Conservation (phyloP, 2,329 filamentous ascomycete genomes). For the Xylogone sp. region DNA sequence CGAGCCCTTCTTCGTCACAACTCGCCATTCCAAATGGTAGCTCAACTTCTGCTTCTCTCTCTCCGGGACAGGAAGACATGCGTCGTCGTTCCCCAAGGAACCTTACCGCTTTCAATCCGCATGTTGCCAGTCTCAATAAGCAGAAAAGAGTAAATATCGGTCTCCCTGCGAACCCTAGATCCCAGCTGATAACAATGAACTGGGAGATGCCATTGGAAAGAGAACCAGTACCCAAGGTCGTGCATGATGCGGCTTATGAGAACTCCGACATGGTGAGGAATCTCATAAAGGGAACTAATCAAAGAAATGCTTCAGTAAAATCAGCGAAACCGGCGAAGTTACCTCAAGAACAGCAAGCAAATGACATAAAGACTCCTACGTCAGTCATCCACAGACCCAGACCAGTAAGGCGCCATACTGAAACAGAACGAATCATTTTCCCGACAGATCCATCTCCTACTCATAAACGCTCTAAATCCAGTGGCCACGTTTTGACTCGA, state of each 20-base stretch:
- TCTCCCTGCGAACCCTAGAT: constrained; percentile 22
- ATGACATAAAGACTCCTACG: constrained; percentile 12
- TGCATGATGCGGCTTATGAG: constrained; percentile 54
- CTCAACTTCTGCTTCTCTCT: constrained; percentile 27
- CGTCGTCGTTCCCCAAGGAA: constrained; percentile 25
- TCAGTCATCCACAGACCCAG: constrained; percentile 30
- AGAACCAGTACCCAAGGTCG: constrained; percentile 49
- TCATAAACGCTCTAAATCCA: constrained; percentile 45
- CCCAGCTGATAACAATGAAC: constrained; percentile 11
- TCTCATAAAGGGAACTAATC: constrained; percentile 38
- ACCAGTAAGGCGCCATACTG: constrained; percentile 20
- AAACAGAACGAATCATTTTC: constrained; percentile 41
- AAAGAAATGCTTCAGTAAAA: constrained; percentile 28
- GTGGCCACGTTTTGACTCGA: constrained; percentile 39
- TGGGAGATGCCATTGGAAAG: constrained; percentile 17
- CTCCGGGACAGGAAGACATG: constrained; percentile 26
- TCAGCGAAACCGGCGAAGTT: constrained; percentile 18
- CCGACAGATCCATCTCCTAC: constrained; percentile 39
- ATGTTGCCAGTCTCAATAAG: constrained; percentile 7
- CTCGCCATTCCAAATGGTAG: constrained; percentile 15
- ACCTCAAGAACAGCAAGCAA: constrained; percentile 15
- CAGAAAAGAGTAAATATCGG: constrained; percentile 20
- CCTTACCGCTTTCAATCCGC: constrained; percentile 14
- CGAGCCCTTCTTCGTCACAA: constrained; percentile 11
- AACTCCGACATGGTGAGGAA: constrained; percentile 45